Evolutionary conservation across 2,329 filamentous ascomycete genomes (phyloP), one percentile per base, ranked within the genome.

Genomic region (Pseudopithomyces maydicus): DNA sequence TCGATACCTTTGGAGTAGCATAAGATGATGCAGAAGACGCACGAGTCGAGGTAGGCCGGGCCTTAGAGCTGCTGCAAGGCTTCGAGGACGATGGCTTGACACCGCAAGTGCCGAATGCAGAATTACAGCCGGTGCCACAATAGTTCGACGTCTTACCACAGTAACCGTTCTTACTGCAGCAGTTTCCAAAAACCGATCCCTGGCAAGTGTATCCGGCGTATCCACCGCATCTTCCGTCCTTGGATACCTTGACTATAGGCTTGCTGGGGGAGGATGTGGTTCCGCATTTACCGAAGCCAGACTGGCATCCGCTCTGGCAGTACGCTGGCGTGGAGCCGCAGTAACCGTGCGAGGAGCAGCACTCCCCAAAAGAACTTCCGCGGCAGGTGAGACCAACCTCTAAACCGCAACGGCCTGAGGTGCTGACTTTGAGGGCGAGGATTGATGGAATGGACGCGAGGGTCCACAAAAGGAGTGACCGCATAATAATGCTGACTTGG

Each of bases 331-430:
- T 64, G 20, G 62, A 55, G 52, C 74, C 72, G 48, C 80, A 82
- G 63, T 69, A 76, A 17, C 79, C 79, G 56, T 74, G 75, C 53
- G 67, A 67, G 12, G 76, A 79, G 69, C 80, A 82, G 70, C 80
- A 82, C 56, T 76, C 66, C 2, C 79, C 78, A 55, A 76, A 77
- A 6, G 60, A 39, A 55, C 64, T 70, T n/a, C 67, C 65, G 35
- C 55, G 55, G 58, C 70, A 73, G n/a, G 66, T 69, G 54, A 56
- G 67, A 22, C 66, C 65, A 15, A 56, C 61, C 11, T 23, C 38
- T 5, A 56, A 64, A 36, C 69, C 69, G 36, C 71, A 72, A 12
- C 56, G 57, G 20, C 65, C 66, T 45, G 69, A 65, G 32, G 47
- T 52, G 4, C 29, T 39, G 61, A 65, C 17, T 38, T 38, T 38